Conservation (phyloP, 305 asterid species). For the Striga hermonthica region DNA sequence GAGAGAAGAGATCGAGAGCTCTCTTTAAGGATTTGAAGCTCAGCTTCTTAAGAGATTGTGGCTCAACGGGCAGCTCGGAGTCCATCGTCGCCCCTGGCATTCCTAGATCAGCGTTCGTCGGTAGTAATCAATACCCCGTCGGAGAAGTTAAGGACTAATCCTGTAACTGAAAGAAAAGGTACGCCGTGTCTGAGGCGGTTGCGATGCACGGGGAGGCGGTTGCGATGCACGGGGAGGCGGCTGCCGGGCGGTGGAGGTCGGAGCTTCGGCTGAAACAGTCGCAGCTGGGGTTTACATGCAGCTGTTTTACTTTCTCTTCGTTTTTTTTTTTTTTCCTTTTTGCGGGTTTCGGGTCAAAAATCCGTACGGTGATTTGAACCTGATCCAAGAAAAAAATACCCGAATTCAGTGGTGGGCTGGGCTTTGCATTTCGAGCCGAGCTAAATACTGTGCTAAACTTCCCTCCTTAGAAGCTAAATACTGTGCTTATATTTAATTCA, state of each 20-base stretch:
- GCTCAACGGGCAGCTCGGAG: constrained; percentile 74
- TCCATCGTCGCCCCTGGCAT: constrained; percentile 63
- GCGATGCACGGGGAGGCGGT: constrained; percentile 26
- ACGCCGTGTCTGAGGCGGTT: constrained; percentile 21
- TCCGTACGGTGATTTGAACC: background rate
- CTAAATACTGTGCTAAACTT: too few species aligned
- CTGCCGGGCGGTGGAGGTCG: constrained; percentile 1
- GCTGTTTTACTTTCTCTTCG: background rate
- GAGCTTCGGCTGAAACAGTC: background rate
- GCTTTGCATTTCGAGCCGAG: too few species aligned
- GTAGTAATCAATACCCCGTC: constrained; percentile 2
- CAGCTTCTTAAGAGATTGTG: constrained; percentile 87
- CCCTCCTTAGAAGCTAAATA: too few species aligned
- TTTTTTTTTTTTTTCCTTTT: background rate
- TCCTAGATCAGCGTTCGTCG: constrained; percentile 20
- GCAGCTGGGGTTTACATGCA: constrained; percentile 29
- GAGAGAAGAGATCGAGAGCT: constrained; percentile 90
- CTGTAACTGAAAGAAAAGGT: background rate
- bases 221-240: constrained; percentile 17
- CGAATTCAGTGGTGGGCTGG: too few species aligned
- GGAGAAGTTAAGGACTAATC: background rate
- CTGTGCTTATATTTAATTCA: too few species aligned
- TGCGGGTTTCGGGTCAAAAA: background rate
- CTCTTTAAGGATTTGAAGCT: constrained; percentile 82
- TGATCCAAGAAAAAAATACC: too few species aligned